phyloP scores from a whole-genome alignment of 169 alveolate genomes.

The Eimeria sp. region DNA sequence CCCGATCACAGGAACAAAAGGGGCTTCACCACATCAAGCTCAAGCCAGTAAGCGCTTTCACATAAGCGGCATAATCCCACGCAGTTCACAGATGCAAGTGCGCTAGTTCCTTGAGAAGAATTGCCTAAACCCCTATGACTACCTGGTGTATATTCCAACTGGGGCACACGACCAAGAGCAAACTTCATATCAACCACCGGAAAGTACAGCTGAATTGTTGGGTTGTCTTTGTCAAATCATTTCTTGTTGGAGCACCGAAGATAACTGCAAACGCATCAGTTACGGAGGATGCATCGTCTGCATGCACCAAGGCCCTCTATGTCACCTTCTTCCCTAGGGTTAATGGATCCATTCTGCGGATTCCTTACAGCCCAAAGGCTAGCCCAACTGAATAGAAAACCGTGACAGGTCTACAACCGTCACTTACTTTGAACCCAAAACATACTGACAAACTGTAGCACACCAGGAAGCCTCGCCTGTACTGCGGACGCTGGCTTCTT shows the following conservation, averaged over 20 bases:
- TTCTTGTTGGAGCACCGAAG: background rate
- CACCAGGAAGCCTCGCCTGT: background rate
- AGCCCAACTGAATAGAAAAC: no score
- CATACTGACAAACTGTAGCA: background rate
- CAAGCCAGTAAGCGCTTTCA: background rate
- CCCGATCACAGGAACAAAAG: background rate
- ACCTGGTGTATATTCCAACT: background rate
- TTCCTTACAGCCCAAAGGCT: no score
- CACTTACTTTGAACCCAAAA: background rate
- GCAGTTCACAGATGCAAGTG: background rate
- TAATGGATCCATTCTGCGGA: no score
- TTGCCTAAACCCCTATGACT: background rate
- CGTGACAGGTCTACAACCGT: no score
- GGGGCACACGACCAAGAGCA: background rate
- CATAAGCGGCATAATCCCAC: background rate
- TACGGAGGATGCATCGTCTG: background rate
- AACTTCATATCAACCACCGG: background rate
- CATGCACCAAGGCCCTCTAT: background rate
- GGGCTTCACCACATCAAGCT: background rate
- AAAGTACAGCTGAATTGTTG: background rate
- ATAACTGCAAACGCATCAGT: background rate
- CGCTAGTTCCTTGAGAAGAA: background rate
- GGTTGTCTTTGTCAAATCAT: background rate
- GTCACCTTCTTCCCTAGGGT: background rate
- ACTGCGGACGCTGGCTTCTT: background rate